Evolutionary conservation across 352 stramenopile genomes (phyloP).

Genomic region (Phytophthora capsici): DNA sequence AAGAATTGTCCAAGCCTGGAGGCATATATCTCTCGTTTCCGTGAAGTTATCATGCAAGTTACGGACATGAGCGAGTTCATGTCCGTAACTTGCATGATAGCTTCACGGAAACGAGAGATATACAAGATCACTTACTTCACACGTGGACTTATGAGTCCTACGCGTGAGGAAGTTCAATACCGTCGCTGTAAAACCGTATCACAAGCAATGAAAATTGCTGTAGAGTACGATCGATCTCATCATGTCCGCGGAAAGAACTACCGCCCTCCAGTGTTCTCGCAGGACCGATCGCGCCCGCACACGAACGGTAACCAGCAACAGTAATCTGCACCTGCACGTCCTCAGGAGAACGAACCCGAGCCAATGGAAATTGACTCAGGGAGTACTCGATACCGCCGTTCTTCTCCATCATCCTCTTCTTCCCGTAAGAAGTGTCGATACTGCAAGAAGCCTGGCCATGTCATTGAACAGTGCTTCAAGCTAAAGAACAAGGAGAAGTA

Average conservation of each 20-base stretch:
- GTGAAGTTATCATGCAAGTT: conserved; percentile 20
- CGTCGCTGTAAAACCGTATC: conserved; percentile 25
- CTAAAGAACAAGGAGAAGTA: not conserved
- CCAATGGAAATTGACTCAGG: conserved; percentile 19
- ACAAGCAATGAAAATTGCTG: conserved; percentile 17
- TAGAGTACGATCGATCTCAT: conserved; percentile 36
- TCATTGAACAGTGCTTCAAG: not conserved
- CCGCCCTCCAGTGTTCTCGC: not conserved
- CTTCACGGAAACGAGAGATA: too few relatives aligned
- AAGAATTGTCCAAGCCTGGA: conserved; percentile 12
- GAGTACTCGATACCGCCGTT: conserved; percentile 3
- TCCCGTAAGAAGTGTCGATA: conserved; percentile 5
- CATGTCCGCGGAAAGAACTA: conserved; percentile 5
- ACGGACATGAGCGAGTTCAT: conserved; percentile 34
- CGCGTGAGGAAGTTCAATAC: conserved; percentile 37
- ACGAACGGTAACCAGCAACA: conserved; percentile 7
- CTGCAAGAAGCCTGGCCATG: not conserved
- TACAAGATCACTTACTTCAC: conserved; percentile 37
- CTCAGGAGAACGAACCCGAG: conserved; percentile 11
- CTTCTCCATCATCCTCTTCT: not conserved
- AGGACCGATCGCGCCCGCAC: conserved; percentile 1
- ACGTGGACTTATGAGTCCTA: conserved; percentile 15
- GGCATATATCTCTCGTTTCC: conserved; percentile 30
- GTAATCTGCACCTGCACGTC: conserved; percentile 5
- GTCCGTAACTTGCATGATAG: too few relatives aligned